Evolutionary conservation across 441 rosid genomes (phyloP).

Genomic region (Metrosideros polymorpha): DNA sequence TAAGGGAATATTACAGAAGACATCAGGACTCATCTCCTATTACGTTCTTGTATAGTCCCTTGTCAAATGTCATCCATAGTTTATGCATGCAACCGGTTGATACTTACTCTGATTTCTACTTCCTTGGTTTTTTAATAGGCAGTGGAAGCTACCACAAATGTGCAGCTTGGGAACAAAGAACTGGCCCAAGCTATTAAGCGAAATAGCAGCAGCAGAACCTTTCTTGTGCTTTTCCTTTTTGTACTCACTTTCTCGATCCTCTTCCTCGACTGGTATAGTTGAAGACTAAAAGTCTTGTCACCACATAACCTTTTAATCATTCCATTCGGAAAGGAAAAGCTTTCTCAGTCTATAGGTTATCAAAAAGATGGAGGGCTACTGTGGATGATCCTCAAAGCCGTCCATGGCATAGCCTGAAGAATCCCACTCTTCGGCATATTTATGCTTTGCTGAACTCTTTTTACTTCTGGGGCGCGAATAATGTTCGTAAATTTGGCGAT

Average conservation of each 20-base stretch:
- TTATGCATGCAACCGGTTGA: not conserved
- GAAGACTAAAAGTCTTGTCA: not conserved
- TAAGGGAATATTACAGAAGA: not conserved
- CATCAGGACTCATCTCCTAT: not conserved
- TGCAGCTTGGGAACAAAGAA: conserved; percentile 45
- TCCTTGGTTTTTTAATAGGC: conserved; percentile 17
- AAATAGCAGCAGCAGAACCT: conserved; percentile 87
- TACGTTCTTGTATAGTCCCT: not conserved
- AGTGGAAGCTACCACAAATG: conserved; percentile 46
- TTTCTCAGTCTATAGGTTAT: not conserved
- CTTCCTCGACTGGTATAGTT: conserved; percentile 89
- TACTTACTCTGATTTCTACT: not conserved
- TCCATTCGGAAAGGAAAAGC: not conserved
- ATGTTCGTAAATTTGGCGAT: not conserved
- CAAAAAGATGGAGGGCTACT: not conserved
- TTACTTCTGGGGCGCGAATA: not conserved
- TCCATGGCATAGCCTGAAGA: not conserved
- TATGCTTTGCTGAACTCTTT: not conserved
- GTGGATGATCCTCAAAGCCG: not conserved
- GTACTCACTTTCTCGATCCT: conserved; percentile 80
- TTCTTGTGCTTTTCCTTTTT: conserved; percentile 73
- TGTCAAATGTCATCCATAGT: not conserved
- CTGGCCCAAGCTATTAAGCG: conserved; percentile 68
- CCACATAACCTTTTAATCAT: not conserved
- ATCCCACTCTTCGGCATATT: not conserved